These are phyloP conservation scores for Sporothrix schenckii DNA, from an alignment of 2,329 filamentous ascomycete genomes.

Conservation along the genomic window DNA sequence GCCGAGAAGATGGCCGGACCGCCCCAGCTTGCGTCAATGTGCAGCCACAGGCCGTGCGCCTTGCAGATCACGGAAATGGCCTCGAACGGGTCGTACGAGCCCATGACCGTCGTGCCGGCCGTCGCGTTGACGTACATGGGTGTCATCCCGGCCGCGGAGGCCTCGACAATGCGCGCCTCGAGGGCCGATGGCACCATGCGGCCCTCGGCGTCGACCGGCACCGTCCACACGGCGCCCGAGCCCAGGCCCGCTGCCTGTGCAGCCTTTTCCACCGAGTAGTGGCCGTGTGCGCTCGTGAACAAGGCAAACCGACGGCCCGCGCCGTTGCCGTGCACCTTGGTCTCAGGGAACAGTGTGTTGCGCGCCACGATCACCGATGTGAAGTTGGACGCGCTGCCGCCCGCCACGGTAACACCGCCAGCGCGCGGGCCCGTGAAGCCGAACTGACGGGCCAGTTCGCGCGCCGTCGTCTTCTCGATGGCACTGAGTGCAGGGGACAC, in stretches of 20 bases:
- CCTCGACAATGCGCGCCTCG: slow-evolving; percentile 62
- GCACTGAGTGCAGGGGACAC: slow-evolving; percentile 87
- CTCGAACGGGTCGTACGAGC: slow-evolving; percentile 80
- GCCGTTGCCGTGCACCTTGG: slow-evolving; percentile 72
- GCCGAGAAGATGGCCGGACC: slow-evolving; percentile 77
- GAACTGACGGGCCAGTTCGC: slow-evolving; percentile 73
- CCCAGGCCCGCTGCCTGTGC: slow-evolving; percentile 90
- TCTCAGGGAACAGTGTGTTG: slow-evolving; percentile 79
- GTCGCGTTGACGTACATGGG: slow-evolving; percentile 96
- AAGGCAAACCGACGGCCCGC: slow-evolving; percentile 66
- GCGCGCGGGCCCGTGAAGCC: slow-evolving; percentile 71
- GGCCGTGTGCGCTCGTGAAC: slow-evolving; percentile 87
- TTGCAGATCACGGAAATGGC: slow-evolving; percentile 71
- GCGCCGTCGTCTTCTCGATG: slow-evolving; percentile 81
- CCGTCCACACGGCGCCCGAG: slow-evolving; percentile 68
- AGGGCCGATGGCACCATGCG: slow-evolving; percentile 71
- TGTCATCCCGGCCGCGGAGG: slow-evolving; percentile 69
- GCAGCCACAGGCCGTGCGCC: slow-evolving; percentile 79
- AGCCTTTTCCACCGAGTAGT: slow-evolving; percentile 94
- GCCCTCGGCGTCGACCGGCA: slow-evolving; percentile 73
- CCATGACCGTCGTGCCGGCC: slow-evolving; percentile 89
- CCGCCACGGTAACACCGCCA: slow-evolving; percentile 76
- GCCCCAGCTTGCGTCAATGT: slow-evolving; percentile 92
- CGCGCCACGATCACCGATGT: slow-evolving; percentile 85
- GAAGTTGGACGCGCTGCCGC: slow-evolving; percentile 81